Percentiles rank a stretch among this genome's conserved stretches.
Evolutionary conservation across 768 basidiomycete species (phyloP).

Genomic region (Gymnopilus junonius): DNA sequence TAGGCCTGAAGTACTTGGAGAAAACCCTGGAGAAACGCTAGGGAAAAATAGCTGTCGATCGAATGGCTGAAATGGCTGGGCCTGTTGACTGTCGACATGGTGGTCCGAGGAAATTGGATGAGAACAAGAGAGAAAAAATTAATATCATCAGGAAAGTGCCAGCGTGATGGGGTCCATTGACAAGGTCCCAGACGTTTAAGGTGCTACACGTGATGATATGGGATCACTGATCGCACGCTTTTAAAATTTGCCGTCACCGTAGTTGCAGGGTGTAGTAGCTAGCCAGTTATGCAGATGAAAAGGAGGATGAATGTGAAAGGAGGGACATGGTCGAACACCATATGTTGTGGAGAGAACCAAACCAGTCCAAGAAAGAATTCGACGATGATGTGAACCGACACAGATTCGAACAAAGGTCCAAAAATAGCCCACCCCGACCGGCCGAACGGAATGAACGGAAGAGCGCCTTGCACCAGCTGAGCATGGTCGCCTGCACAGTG

Average conservation of each 20-base stretch:
- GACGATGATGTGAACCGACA: background rate
- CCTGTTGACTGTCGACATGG: background rate
- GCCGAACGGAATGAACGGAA: slow-evolving; percentile 19
- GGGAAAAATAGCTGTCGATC: background rate
- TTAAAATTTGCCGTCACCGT: too few relatives aligned
- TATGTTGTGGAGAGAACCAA: background rate
- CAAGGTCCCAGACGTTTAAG: background rate
- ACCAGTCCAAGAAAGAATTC: background rate
- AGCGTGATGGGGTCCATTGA: background rate
- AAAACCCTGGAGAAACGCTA: background rate
- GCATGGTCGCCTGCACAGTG: slow-evolving; percentile 3
- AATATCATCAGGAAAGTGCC: background rate
- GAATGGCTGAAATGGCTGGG: background rate
- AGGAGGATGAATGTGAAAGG: too few relatives aligned
- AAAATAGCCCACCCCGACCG: slow-evolving; percentile 10
- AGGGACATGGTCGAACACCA: too few relatives aligned
- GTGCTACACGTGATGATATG: background rate
- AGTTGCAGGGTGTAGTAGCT: too few relatives aligned
- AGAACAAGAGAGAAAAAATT: too few relatives aligned
- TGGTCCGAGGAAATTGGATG: background rate
- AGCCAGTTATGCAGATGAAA: too few relatives aligned
- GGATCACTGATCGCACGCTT: too few relatives aligned
- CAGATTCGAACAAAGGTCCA: background rate
- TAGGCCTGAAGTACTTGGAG: too few relatives aligned
- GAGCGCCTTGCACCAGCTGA: slow-evolving; percentile 3